Evolutionary conservation across 306 rosid species (phyloP), one percentile per base, ranked within the genome.

Genomic region (Rosa lucieae): DNA sequence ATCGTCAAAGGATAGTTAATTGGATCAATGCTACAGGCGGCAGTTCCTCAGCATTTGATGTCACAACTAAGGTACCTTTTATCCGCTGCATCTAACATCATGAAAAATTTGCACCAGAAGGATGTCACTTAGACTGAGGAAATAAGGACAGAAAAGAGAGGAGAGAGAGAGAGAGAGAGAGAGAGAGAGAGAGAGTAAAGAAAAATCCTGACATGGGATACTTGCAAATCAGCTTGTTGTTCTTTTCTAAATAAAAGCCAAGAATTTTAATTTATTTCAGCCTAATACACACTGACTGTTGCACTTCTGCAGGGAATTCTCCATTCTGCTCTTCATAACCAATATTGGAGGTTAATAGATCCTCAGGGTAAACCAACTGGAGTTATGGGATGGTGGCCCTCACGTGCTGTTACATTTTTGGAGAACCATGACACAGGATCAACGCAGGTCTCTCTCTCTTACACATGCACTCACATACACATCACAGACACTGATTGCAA

Each of bases 331-430:
- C 87, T 91, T 75, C 92, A 89, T 80, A 82, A 75, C 53, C 85
- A 91, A 73, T 91, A 91, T 77, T 92, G 97, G 97, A 87, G 97
- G 67, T 56, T 92, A 83, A 87, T 88, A 82, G 97, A 92, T 76
- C 91, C 90, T 73, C 92, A 87, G 65, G 97, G 97, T 58, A 90
- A 88, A 80, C 97, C 97, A 18, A 81, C 97, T 43, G 97, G 97
- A 76, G 92, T 92, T 70, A 79, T 92, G 91, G 97, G 97, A 55
- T 92, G 94, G 97, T 92, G 97, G 97, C 91, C 94, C 74, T 92
- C 97, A 21, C 93, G 94, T 67, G 92, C 97, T 52, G 97, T 90
- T 77, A 92, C 97, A n/a, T 88, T 92, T 86, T 65, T 92, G 49
- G 93, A 92, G 89, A 92, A 92, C 83, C 97, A 92, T 80, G 97